A percentile compares a stretch with the other conserved stretches of the same genome.
Evolutionary conservation across 495 filamentous ascomycete species (phyloP).

Genomic region (Aspergillus sparsus): DNA sequence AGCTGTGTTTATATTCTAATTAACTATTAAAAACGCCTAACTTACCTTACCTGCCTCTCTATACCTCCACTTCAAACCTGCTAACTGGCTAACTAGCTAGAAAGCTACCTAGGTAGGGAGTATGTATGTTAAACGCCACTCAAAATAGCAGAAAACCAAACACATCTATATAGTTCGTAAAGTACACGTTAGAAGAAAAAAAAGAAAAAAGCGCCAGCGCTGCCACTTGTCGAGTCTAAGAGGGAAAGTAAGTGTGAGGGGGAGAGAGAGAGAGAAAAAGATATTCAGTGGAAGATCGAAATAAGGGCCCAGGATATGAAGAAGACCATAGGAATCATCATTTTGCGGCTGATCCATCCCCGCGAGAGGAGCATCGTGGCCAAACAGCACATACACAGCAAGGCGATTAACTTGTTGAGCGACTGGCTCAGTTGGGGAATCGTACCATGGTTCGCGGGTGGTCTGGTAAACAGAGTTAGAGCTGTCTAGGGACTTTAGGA

Average conservation of each 20-base stretch:
- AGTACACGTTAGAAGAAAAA: background rate
- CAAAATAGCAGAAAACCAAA: too few species aligned
- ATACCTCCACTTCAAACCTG: too few species aligned
- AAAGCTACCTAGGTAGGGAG: too few species aligned
- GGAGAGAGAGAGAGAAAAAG: constrained; percentile 9
- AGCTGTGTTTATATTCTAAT: too few species aligned
- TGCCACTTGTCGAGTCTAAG: constrained; percentile 4
- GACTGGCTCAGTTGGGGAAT: constrained; percentile 9
- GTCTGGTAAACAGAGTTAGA: background rate
- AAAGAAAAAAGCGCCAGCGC: background rate
- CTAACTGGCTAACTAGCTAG: too few species aligned
- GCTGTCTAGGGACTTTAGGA: background rate
- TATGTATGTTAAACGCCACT: too few species aligned
- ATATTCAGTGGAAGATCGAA: constrained; percentile 6
- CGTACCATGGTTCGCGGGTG: constrained; percentile 10
- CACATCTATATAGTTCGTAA: too few species aligned
- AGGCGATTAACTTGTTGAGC: constrained; percentile 4
- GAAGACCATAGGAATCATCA: constrained; percentile 10
- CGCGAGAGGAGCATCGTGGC: constrained; percentile 3
- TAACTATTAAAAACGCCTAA: too few species aligned
- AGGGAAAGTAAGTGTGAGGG: constrained; percentile 4
- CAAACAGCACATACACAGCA: constrained; percentile 28
- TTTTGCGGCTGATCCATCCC: constrained; percentile 7
- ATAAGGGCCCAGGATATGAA: constrained; percentile 1
- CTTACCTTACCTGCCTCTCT: too few species aligned